Conservation (phyloP, 441 rosid species). For the Gossypium gossypioides region DNA sequence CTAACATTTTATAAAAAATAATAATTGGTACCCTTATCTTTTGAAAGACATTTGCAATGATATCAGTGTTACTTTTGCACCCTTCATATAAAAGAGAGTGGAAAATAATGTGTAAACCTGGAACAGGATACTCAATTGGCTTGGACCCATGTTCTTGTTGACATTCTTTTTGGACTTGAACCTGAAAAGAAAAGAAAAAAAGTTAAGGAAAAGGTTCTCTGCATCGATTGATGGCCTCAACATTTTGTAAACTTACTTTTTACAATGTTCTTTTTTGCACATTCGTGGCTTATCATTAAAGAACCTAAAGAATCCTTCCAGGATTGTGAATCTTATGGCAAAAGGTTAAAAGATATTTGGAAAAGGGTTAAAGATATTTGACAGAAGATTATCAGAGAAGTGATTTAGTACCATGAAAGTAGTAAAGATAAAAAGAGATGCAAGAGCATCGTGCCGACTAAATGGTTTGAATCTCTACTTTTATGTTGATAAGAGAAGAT, state of each 20-base stretch:
- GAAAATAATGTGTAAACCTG: neutral
- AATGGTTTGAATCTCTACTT: constrained; percentile 16
- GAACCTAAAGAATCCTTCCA: neutral
- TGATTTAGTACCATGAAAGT: constrained; percentile 16
- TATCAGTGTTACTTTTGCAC: neutral
- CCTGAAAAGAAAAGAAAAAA: neutral
- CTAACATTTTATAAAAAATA: neutral
- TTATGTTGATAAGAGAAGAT: constrained; percentile 14
- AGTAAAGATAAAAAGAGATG: neutral
- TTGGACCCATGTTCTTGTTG: constrained; percentile 5
- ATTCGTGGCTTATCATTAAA: neutral
- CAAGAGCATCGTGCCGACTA: constrained; percentile 4
- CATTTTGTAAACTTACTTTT: neutral
- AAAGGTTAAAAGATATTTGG: neutral
- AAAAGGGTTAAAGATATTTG: neutral
- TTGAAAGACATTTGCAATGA: constrained; percentile 6
- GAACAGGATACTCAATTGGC: neutral
- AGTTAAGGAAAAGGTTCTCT: neutral
- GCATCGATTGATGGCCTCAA: neutral
- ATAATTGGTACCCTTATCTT: constrained; percentile 4
- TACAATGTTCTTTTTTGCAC: neutral
- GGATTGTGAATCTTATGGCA: neutral
- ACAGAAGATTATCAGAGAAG: neutral
- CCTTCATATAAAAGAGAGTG: neutral
- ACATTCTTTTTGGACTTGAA: neutral